Percentiles rank a stretch among this genome's conserved stretches.
Evolutionary conservation across 1,284 basidiomycete genomes (phyloP).

Genomic region (Cutaneotrichosporon curvatum): DNA sequence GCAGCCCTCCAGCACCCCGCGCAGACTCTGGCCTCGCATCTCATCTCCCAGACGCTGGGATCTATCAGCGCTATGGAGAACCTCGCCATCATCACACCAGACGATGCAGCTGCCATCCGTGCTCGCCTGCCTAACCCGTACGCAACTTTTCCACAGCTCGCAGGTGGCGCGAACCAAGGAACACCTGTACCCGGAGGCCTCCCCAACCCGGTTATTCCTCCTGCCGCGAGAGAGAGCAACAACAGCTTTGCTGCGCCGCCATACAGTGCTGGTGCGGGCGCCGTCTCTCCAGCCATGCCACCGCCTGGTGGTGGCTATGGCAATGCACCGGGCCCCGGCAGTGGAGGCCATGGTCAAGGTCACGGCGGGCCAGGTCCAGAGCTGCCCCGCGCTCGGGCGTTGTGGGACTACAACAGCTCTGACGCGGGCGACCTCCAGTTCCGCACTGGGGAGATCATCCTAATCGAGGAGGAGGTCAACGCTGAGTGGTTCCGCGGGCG

Average conservation of each 20-base stretch:
- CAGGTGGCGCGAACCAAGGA: not conserved
- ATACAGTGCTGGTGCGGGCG: not conserved
- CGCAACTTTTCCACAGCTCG: conserved; percentile 18
- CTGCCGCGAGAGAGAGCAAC: too few relatives aligned
- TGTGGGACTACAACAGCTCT: conserved; percentile 41
- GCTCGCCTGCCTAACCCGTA: conserved; percentile 28
- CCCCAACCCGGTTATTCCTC: not conserved
- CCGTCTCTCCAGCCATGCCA: not conserved
- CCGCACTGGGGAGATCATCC: conserved; percentile 33
- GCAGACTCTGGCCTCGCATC: conserved; percentile 34
- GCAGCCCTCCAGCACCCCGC: conserved; percentile 10
- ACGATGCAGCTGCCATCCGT: conserved; percentile 33
- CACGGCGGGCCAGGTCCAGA: not conserved
- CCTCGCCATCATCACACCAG: conserved; percentile 25
- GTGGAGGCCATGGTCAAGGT: too few relatives aligned
- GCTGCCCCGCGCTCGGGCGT: conserved; percentile 27
- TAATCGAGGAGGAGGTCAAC: conserved; percentile 44
- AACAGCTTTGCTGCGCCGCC: not conserved
- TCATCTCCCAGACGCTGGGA: conserved; percentile 38
- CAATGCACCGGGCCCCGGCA: too few relatives aligned
- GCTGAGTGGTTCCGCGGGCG: conserved; percentile 40
- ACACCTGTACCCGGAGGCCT: not conserved
- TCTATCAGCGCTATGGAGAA: conserved; percentile 34
- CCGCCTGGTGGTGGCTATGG: not conserved
- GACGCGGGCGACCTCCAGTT: conserved; percentile 39